Evolutionary conservation across 192 early-diverging fungal genomes (phyloP), one percentile per base, ranked within the genome.

Genomic region (Podila minutissima): DNA sequence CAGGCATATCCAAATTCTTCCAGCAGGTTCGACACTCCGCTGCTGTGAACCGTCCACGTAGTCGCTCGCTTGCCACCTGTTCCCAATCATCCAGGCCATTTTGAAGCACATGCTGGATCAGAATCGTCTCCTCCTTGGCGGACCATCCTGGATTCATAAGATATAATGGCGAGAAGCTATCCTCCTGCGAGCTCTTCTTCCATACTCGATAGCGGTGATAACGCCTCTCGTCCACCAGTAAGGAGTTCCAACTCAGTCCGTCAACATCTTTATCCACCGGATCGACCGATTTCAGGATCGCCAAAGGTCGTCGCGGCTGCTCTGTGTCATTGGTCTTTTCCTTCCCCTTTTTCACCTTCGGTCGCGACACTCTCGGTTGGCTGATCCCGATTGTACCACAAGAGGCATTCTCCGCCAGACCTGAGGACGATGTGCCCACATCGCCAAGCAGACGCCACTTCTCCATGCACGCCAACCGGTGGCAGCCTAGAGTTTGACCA

Each of bases 111-210:
- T 57, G 37, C 26, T 81, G 70, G 22, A 81, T 73, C 60, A 73
- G 19, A 4, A 65, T 28, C 1, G 71, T 72, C 41, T 73, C 71
- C 33, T 72, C 71, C 28, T 81, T 72, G 38, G 76, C 70, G 2
- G 65, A 81, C 76, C 62, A 79, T n/a, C 66, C 65, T 46, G 66
- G 70, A 33, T 72, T 69, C 66, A 69, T 72, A 26, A 81, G 50
- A 31, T 81, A 68, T 22, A 72, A 38, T n/a, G 58, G 70, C 15
- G 66, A 67, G 37, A 65, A 65, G 0, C 9, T 48, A n/a, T 69
- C 71, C 53, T 50, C n/a, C 32, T 7, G 28, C 4, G 26, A 32
- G 6, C 57, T 67, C 19, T 64, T 66, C 53, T 68, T 71, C 65
- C 64, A 78, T 3, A 64, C 46, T 29, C 69, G 57, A 59, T 72